Base-by-base conservation (phyloP, 1,139 yeast species). In the Lodderomyces metapsilosis region DNA sequence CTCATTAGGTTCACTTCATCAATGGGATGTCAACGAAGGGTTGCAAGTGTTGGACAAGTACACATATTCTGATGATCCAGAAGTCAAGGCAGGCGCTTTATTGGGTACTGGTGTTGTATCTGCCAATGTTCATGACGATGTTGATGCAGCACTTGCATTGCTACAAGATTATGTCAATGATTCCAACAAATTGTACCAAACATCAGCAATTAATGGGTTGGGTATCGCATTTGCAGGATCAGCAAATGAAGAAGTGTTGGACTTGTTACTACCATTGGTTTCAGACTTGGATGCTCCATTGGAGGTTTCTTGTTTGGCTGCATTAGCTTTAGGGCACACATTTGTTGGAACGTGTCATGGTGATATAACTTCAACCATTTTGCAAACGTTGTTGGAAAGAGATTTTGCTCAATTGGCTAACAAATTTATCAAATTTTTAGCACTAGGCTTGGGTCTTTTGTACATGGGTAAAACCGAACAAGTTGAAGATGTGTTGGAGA, bases 221-320 rank as follows among this genome's bases (percentile, higher is more conserved):
- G 98, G 98, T 40, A 78, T 94, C 52, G 95, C 98, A 1, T 94
- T 88, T 64, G 95, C 98, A 6, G 98, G 98, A 8, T 84, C 96
- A 32, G 82, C 88, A 47, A 85, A 92, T 57, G 92, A 84, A 57
- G 95, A 88, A 51, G 82, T 92, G 18, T 71, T 85, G 53, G 84
- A 82, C 44, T 68, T 89, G 49, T 72, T 92, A 46, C 70, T 86
- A 47, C 97, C 98, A n/a, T 69, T 91, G 40, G 87, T 92, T 9
- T 80, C 91, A n/a, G 96, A 89, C 59, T 68, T 84, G 25, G 83
- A 81, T 20, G 71, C 78, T 27, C 74, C 91, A 13, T 72, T 92
- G 58, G 96, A 92, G 63, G 76, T 86, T 16, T 82, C 94, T 23
- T 79, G 94, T 10, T 70, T 91, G 53, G 94, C 98, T 4, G 94